Percentiles rank a stretch among this genome's conserved stretches.
Evolutionary conservation across 2,329 filamentous ascomycete genomes (phyloP).

Genomic region (Alternaria sp.): DNA sequence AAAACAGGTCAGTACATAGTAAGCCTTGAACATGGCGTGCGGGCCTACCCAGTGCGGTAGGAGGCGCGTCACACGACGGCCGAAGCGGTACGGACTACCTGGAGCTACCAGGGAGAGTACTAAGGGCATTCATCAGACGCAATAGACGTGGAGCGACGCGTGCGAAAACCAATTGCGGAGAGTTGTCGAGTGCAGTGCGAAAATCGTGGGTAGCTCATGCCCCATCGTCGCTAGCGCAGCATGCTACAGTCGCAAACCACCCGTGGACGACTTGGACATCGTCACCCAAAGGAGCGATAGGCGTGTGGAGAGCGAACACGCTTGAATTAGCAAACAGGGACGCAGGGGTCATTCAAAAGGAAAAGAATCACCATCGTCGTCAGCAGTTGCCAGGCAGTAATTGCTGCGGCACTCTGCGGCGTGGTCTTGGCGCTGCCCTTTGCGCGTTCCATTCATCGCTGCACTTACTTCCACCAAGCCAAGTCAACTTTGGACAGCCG

Average conservation of each 20-base stretch:
- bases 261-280: not conserved
- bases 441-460: slow-evolving; percentile 31
- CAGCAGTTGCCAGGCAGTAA: not conserved
- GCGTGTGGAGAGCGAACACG: not conserved
- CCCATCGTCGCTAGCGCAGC: slow-evolving; percentile 18
- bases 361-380: not conserved
- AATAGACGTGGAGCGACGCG: slow-evolving; percentile 6
- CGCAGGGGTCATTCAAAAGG: rapidly evolving
- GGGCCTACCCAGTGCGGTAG: slow-evolving; percentile 20
- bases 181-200: slow-evolving; percentile 9
- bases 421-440: slow-evolving; percentile 28
- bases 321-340: not conserved
- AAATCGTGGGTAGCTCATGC: slow-evolving; percentile 14
- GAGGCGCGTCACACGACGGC: slow-evolving; percentile 21
- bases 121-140: slow-evolving; percentile 48
- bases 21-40: not conserved
- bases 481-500: slow-evolving; percentile 24
- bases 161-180: slow-evolving; percentile 21
- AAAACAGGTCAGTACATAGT: not conserved
- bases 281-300: not conserved
- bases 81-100: slow-evolving; percentile 39
- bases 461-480: slow-evolving; percentile 30
- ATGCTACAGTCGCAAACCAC: not conserved
- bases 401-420: slow-evolving; percentile 17
- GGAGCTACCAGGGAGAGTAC: slow-evolving; percentile 36